A percentile compares a stretch with the other conserved stretches of the same genome.
Evolutionary conservation across 1,284 basidiomycete genomes (phyloP).

Genomic region (Moniliophthora roreri): DNA sequence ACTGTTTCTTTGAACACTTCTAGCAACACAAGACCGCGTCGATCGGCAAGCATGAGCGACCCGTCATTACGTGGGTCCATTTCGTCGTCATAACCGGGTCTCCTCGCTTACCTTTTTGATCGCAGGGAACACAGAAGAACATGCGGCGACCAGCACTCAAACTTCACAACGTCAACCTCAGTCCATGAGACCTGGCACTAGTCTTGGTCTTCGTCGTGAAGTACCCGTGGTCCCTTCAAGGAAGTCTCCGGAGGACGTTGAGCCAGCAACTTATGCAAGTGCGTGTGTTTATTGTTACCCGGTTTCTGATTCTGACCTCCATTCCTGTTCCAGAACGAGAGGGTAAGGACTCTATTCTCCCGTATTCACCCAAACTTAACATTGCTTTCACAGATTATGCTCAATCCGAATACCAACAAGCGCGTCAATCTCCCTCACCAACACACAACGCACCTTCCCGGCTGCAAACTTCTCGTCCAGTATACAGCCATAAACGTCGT

Average conservation of each 20-base stretch:
- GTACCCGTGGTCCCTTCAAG: conserved; percentile 44
- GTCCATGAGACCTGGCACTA: conserved; percentile 50
- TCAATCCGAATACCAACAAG: conserved; percentile 16
- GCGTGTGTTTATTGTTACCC: not conserved
- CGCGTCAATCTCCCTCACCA: conserved; percentile 57
- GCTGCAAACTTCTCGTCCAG: conserved; percentile 21
- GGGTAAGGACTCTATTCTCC: no score
- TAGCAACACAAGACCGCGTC: conserved; percentile 48
- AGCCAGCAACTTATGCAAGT: conserved; percentile 18
- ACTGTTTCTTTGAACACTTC: conserved; percentile 30
- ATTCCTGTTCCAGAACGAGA: not conserved
- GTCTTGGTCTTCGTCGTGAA: conserved; percentile 36
- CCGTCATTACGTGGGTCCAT: conserved; percentile 39
- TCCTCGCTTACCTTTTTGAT: conserved; percentile 5
- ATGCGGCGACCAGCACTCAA: conserved; percentile 4
- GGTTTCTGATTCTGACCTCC: not conserved
- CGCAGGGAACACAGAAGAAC: conserved; percentile 4
- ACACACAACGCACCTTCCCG: conserved; percentile 31
- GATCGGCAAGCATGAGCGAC: conserved; percentile 71
- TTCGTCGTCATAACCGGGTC: conserved; percentile 4
- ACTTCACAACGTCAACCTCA: conserved; percentile 24
- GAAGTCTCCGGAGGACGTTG: conserved; percentile 49
- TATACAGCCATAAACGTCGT: conserved; percentile 52
- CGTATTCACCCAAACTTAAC: no score
- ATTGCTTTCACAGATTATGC: no score